phyloP scores from a whole-genome alignment of 192 early-diverging fungal genomes.

The Podila verticillata region DNA sequence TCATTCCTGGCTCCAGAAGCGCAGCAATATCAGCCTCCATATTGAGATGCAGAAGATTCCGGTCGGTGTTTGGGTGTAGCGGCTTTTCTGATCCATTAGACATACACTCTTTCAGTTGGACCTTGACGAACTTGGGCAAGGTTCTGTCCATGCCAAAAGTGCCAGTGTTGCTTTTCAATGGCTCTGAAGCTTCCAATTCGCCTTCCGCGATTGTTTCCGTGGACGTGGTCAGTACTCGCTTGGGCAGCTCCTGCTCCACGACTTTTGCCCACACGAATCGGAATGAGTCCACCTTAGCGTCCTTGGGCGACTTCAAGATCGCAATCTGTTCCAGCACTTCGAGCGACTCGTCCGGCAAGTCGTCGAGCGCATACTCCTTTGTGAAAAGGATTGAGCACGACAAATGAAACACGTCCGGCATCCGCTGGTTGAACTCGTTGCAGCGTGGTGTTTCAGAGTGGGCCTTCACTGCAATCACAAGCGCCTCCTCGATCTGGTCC shows the following conservation, averaged over 20 bases:
- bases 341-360: conserved; percentile 7
- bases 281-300: neutral
- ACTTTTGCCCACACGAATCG: conserved; percentile 1
- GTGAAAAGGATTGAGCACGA: conserved; percentile 10
- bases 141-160: neutral
- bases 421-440: conserved; percentile 18
- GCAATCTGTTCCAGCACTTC: conserved; percentile 8
- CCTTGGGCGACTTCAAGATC: neutral
- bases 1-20: conserved; percentile 1
- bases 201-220: too few species aligned
- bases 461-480: conserved; percentile 13
- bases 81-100: neutral
- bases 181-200: too few species aligned
- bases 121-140: neutral
- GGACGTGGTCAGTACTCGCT: neutral
- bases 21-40: conserved; percentile 5
- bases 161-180: neutral
- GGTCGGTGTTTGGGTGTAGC: neutral
- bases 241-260: neutral
- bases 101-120: conserved; percentile 1
- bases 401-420: conserved; percentile 15
- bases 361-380: neutral
- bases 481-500: conserved; percentile 2
- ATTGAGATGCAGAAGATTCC: neutral
- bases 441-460: conserved; percentile 16